Evolutionary conservation across 371 early-diverging fungal genomes (phyloP).

Genomic region (Sporodiniella umbellata): DNA sequence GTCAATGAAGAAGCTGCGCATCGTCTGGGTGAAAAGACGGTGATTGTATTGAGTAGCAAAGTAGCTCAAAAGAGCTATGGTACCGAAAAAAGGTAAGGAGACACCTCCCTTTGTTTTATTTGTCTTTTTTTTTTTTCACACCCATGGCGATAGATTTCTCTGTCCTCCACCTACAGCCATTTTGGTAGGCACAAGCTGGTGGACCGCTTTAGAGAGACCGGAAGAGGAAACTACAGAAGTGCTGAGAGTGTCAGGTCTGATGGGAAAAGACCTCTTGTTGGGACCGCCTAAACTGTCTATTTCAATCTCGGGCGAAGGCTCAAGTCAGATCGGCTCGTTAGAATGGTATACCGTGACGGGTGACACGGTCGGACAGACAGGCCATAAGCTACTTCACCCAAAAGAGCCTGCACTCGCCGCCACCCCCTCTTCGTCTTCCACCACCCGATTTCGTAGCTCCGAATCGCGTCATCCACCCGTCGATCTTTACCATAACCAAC

Average conservation of each 20-base stretch:
- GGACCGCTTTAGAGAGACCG: constrained; percentile 29
- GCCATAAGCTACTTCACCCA: constrained; percentile 17
- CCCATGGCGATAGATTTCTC: constrained; percentile 45
- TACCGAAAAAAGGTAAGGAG: constrained; percentile 72
- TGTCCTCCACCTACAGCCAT: constrained; percentile 81
- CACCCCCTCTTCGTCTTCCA: too few relatives aligned
- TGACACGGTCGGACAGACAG: constrained; percentile 31
- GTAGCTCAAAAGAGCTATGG: constrained; percentile 86
- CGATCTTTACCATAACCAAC: constrained; percentile 9
- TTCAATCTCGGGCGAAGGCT: constrained; percentile 35
- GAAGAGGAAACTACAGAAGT: constrained; percentile 3
- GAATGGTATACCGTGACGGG: constrained; percentile 44
- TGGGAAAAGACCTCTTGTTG: constrained; percentile 3
- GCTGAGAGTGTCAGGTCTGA: constrained; percentile 14
- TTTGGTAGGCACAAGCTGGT: constrained; percentile 69
- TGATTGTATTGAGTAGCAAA: constrained; percentile 68
- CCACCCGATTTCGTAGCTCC: constrained; percentile 21
- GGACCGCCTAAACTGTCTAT: constrained; percentile 24
- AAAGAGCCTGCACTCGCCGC: background rate
- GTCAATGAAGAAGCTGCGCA: constrained; percentile 28
- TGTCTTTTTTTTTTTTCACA: background rate
- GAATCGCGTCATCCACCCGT: constrained; percentile 10
- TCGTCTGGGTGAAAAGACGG: constrained; percentile 49
- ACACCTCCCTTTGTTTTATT: background rate
- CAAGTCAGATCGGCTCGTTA: constrained; percentile 26